A percentile compares a stretch with the other conserved stretches of the same genome.
These are phyloP conservation scores for Coelastrella sp. DNA, from an alignment of 139 green algal species.

Conservation along the genomic window DNA sequence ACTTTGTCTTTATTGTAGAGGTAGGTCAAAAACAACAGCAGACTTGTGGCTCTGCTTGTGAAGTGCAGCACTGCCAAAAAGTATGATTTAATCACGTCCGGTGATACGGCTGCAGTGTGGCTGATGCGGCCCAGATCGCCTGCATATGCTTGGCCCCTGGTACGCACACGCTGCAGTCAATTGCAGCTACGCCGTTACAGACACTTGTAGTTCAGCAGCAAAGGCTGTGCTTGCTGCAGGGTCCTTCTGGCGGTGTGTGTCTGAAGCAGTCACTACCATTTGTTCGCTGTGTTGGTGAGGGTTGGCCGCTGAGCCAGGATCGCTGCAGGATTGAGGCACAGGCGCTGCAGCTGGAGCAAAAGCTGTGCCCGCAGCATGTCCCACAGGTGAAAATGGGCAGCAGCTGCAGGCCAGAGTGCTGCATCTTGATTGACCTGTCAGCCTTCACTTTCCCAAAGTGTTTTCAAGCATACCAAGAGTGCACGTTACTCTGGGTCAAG, in stretches of 20 bases:
- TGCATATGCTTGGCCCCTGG: neutral
- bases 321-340: slow-evolving; percentile 79
- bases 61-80: neutral
- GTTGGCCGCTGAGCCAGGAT: slow-evolving; percentile 93
- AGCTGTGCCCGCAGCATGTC: slow-evolving; percentile 82
- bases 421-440: neutral
- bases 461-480: neutral
- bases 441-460: neutral
- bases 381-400: slow-evolving; percentile 65
- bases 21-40: neutral
- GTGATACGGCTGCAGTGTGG: neutral
- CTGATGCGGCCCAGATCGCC: no score
- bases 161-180: no score
- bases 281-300: slow-evolving; percentile 91
- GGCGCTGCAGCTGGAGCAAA: slow-evolving; percentile 68
- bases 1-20: slow-evolving; percentile 97
- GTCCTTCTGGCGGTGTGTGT: slow-evolving; percentile 74
- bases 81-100: no score
- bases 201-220: neutral
- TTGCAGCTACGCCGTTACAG: no score
- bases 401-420: neutral
- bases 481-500: neutral
- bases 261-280: slow-evolving; percentile 96
- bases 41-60: neutral
- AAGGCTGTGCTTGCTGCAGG: slow-evolving; percentile 53